Evolutionary conservation across 2,329 filamentous ascomycete genomes (phyloP).

Genomic region (Gyromitra esculenta): DNA sequence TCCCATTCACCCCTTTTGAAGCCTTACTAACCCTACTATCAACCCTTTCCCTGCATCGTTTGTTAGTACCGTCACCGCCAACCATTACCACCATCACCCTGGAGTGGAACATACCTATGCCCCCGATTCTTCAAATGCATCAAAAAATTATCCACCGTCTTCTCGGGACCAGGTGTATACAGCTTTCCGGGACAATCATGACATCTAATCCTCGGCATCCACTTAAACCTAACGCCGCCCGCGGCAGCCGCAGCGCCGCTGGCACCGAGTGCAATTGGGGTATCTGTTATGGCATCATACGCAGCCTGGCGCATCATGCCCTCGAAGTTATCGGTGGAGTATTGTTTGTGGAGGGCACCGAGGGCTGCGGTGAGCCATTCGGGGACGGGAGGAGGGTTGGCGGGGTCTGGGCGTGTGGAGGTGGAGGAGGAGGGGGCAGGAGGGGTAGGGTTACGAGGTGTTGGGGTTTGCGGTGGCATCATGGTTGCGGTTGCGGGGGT

Average conservation of each 20-base stretch:
- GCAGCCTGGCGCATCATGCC: conserved; percentile 89
- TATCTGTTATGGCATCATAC: conserved; percentile 74
- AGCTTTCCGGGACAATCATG: conserved; percentile 92
- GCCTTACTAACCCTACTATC: conserved; percentile 1
- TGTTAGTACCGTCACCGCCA: background rate
- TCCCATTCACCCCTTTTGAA: background rate
- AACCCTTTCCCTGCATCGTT: background rate
- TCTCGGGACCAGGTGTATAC: conserved; percentile 88
- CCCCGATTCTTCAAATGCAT: conserved; percentile 86
- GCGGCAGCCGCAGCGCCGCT: conserved; percentile 61
- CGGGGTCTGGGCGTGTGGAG: conserved; percentile 18
- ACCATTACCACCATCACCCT: background rate
- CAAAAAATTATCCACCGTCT: conserved; percentile 89
- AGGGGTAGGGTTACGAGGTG: background rate
- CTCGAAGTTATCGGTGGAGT: conserved; percentile 86
- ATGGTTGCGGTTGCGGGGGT: conserved; percentile 1
- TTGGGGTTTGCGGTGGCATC: conserved; percentile 28
- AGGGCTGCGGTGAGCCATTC: conserved; percentile 82
- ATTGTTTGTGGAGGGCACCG: conserved; percentile 73
- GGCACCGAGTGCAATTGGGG: conserved; percentile 66
- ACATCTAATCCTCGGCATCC: conserved; percentile 88
- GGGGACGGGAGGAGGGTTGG: conserved; percentile 60
- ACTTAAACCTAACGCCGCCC: conserved; percentile 76
- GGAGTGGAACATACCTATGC: conserved; percentile 66
- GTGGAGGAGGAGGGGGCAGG: conserved; percentile 8